These are phyloP conservation scores for Cordyceps cateniannulata DNA, from an alignment of 2,329 filamentous ascomycete species.

Conservation along the genomic window DNA sequence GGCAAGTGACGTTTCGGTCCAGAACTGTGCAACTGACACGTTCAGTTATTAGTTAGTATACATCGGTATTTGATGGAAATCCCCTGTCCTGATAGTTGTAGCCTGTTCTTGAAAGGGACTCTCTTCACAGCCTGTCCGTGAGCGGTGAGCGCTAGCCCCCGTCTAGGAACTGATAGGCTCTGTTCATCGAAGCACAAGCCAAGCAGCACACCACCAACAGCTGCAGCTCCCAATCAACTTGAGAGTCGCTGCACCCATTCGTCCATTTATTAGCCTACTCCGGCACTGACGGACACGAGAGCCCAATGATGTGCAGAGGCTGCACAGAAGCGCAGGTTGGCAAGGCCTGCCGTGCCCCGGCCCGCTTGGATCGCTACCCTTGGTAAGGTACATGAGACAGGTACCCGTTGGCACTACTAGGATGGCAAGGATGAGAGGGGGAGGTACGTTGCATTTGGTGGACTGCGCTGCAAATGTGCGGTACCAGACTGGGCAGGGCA, in stretches of 20 bases:
- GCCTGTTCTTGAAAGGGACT: too few relatives aligned
- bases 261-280: not conserved
- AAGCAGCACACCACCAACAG: not conserved
- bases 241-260: not conserved
- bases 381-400: not conserved
- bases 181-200: not conserved
- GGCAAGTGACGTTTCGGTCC: too few relatives aligned
- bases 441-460: not conserved
- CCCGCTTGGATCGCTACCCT: slow-evolving; percentile 3
- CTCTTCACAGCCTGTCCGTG: too few relatives aligned
- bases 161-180: not conserved
- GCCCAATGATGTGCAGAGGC: not conserved
- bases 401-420: slow-evolving; percentile 5
- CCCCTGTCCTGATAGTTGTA: too few relatives aligned
- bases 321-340: not conserved
- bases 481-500: not conserved
- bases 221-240: not conserved
- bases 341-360: not conserved
- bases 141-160: not conserved
- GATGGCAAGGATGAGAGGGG: not conserved
- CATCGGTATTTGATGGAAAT: too few relatives aligned
- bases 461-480: not conserved
- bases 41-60: too few relatives aligned
- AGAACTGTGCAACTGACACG: too few relatives aligned
- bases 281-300: not conserved